A percentile compares a stretch with the other conserved stretches of the same genome.
These are phyloP conservation scores for Cantharellus cinnabarinus DNA, from an alignment of 768 basidiomycete genomes.

Conservation along the genomic window DNA sequence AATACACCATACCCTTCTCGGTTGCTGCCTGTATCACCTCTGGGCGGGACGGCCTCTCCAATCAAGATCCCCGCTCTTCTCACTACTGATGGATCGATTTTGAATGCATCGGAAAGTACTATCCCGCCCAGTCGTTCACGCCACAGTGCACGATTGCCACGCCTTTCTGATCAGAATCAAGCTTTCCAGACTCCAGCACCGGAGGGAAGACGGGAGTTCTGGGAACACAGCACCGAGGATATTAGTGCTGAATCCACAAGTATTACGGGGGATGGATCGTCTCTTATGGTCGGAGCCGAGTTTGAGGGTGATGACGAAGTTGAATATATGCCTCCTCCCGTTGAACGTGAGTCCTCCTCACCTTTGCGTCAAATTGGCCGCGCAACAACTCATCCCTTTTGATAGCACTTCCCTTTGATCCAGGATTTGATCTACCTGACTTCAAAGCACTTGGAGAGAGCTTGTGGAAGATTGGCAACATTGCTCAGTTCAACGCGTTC, in stretches of 20 bases:
- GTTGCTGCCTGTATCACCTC: too few relatives aligned
- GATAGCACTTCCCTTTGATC: conserved; percentile 25
- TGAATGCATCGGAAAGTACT: not conserved
- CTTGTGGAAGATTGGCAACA: conserved; percentile 9
- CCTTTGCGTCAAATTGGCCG: not conserved
- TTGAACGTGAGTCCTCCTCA: conserved; percentile 21
- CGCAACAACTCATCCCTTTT: too few relatives aligned
- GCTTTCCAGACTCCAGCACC: conserved; percentile 46
- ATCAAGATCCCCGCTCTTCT: not conserved
- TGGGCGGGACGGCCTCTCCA: too few relatives aligned
- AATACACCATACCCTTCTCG: too few relatives aligned
- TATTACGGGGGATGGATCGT: conserved; percentile 12
- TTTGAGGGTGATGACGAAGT: conserved; percentile 26
- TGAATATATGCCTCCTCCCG: conserved; percentile 35
- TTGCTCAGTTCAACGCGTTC: not conserved
- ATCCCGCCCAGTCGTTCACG: conserved; percentile 39
- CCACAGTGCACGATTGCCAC: conserved; percentile 37
- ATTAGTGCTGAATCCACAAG: conserved; percentile 15
- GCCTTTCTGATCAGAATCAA: conserved; percentile 23
- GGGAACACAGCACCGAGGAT: conserved; percentile 33
- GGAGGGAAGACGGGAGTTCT: conserved; percentile 32
- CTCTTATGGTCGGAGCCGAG: conserved; percentile 11
- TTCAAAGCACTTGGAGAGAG: conserved; percentile 24
- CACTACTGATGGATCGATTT: not conserved
- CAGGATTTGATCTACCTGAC: conserved; percentile 30